Evolutionary conservation across 441 rosid species (phyloP).

Genomic region (Bocquillonia castaneifolia): DNA sequence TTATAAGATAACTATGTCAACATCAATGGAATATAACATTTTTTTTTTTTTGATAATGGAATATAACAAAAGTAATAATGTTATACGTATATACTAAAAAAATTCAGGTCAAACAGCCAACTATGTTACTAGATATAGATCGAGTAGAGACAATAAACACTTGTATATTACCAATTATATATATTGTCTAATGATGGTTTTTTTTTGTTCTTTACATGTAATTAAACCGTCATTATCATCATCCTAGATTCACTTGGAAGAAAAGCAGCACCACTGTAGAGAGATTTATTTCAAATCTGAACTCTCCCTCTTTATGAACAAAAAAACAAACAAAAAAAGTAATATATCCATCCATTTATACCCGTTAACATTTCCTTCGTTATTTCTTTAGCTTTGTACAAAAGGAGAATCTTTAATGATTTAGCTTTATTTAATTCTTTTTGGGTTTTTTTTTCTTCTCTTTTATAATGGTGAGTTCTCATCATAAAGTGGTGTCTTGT

Average conservation of each 20-base stretch:
- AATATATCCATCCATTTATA: background rate
- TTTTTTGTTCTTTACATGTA: too few species aligned
- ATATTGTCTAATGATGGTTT: background rate
- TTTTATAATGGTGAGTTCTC: background rate
- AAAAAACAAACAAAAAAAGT: background rate
- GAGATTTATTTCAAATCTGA: background rate
- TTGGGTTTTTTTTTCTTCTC: background rate
- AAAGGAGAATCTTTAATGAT: conserved; percentile 7
- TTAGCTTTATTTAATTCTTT: background rate
- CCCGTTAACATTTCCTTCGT: background rate
- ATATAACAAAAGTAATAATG: too few species aligned
- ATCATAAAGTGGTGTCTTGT: background rate
- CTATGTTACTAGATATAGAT: conserved; percentile 17
- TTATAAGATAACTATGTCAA: too few species aligned
- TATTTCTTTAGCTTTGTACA: background rate
- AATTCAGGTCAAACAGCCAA: conserved; percentile 3
- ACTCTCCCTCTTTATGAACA: background rate
- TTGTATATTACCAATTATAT: background rate
- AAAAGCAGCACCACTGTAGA: background rate
- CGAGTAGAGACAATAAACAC: background rate
- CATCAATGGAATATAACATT: too few species aligned
- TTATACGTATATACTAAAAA: too few species aligned
- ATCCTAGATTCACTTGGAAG: conserved; percentile 6
- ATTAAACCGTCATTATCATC: background rate
- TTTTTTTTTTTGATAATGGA: too few species aligned